Evolutionary conservation across 2,329 filamentous ascomycete species (phyloP), one percentile per base, ranked within the genome.

Genomic region (Stylonectria norvegica): DNA sequence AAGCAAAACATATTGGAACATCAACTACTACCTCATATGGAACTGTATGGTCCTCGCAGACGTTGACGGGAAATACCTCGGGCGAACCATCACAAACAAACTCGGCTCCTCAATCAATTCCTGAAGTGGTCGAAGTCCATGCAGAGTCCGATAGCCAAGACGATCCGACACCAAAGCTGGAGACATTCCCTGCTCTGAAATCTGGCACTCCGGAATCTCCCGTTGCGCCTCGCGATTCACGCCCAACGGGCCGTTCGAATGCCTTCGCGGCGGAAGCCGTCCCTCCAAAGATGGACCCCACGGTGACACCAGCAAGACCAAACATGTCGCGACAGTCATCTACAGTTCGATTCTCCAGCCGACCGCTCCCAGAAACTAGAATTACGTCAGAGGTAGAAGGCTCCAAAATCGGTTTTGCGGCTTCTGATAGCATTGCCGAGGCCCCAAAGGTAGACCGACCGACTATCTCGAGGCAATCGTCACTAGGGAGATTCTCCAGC

Each of bases 341-440:
- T 1, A 56, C 74, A 2, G 66, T 76, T 31, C 78, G 79, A 25
- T 91, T 91, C 60, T 84, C 82, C 1, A 89, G 84, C 36, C 80
- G 79, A 5, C 80, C 86, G 0, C 79, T 87, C 1, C 87, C 86
- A 0, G 79, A 85, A 49, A 83, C 86, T 2, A 77, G 73, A 45
- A 75, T 89, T 16, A 78, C 78, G 3, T 69, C 71, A 1, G 78
- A 85, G 44, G 85, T 84, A 41, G 79, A 76, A 1, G 56, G 55
- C 1, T 69, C 76, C 1, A 64, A 57, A 25, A 89, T 94, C 47
- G 86, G 86, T 76, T 94, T 93, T 62, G 79, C 65, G 5, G 59
- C 64, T 7, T 51, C 57, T 11, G 56, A 56, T 4, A 55, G 60
- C 5, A 45, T 53, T 6, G 48, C 48, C 6, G 56, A 51, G 14